These are phyloP conservation scores for Citrullus mucosospermus DNA, from an alignment of 306 rosid species.

Conservation along the genomic window DNA sequence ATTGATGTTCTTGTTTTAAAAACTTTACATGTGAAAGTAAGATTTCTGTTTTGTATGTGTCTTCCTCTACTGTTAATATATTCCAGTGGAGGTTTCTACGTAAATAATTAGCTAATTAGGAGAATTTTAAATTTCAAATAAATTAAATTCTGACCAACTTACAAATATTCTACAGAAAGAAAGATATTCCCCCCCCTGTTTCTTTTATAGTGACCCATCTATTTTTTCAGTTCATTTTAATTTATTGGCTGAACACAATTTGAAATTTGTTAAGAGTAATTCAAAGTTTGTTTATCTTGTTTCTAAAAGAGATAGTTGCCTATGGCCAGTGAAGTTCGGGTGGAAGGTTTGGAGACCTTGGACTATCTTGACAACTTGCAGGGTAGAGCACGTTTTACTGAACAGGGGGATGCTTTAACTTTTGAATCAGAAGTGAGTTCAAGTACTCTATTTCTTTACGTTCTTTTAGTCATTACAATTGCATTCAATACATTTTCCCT, in stretches of 20 bases:
- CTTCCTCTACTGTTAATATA: background rate
- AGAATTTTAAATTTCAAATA: background rate
- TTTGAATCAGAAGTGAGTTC: conserved; percentile 83
- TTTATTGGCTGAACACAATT: background rate
- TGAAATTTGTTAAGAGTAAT: background rate
- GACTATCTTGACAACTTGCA: conserved; percentile 92
- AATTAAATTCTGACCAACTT: background rate
- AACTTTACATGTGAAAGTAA: background rate
- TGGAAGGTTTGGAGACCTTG: conserved; percentile 90
- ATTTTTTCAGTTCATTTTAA: background rate
- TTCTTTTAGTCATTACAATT: conserved; percentile 6
- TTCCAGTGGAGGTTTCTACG: background rate
- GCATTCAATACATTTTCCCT: background rate
- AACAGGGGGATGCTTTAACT: conserved; percentile 94
- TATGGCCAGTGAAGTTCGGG: conserved; percentile 86
- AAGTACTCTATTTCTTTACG: background rate
- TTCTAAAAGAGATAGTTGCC: conserved; percentile 14
- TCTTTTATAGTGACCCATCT: background rate
- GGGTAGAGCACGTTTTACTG: conserved; percentile 74
- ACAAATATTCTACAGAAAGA: background rate
- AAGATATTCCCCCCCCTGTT: background rate
- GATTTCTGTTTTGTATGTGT: background rate
- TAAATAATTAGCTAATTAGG: background rate
- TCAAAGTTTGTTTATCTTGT: background rate
- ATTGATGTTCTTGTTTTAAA: background rate